Percentiles rank a stretch among this genome's conserved stretches.
Conservation (phyloP, 306 rosid genomes). For the Rosa lucieae region DNA sequence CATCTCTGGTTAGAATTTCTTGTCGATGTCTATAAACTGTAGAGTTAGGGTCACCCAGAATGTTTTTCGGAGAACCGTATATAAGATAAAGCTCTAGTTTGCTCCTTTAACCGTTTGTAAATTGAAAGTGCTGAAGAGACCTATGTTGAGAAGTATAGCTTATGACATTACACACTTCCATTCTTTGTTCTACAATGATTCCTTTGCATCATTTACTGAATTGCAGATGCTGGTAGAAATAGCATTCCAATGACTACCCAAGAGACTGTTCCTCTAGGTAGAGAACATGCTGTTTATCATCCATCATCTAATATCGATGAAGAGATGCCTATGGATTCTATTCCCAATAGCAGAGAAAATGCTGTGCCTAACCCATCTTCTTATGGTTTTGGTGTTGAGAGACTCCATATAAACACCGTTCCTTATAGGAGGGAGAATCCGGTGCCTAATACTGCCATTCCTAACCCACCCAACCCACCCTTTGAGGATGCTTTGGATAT, state of each 20-base stretch:
- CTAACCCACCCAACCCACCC: constrained; percentile 32
- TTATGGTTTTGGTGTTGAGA: constrained; percentile 28
- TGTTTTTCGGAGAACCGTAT: neutral
- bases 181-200: constrained; percentile 4
- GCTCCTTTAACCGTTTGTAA: neutral
- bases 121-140: neutral
- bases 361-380: constrained; percentile 42
- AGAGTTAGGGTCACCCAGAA: neutral
- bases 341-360: constrained; percentile 34
- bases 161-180: neutral
- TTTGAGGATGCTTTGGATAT: constrained; percentile 32
- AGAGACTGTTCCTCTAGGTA: constrained; percentile 27
- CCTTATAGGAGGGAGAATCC: constrained; percentile 22
- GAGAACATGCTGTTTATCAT: constrained; percentile 39
- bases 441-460: constrained; percentile 26
- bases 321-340: constrained; percentile 34
- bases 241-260: constrained; percentile 34
- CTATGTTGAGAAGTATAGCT: neutral
- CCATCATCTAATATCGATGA: constrained; percentile 37
- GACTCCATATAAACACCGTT: constrained; percentile 33
- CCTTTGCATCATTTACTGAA: constrained; percentile 5
- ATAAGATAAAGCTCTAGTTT: neutral
- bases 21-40: neutral
- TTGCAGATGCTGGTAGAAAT: constrained; percentile 45
- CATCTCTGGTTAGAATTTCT: neutral